phyloP scores from a whole-genome alignment of 192 early-diverging fungal genomes.

The Podila epigama region DNA sequence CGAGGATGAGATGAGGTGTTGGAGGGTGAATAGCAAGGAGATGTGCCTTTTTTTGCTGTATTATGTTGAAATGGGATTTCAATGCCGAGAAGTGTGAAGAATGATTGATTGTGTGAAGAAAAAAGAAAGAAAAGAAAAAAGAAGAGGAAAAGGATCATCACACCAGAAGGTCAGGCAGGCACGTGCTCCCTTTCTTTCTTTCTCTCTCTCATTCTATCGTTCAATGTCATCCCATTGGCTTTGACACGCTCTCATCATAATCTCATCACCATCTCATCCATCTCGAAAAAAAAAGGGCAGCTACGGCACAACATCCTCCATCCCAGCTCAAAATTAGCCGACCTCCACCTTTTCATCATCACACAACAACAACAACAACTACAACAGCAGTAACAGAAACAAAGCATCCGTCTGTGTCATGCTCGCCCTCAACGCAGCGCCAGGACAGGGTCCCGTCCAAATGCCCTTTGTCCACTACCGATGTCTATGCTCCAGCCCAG shows the following conservation, averaged over 20 bases:
- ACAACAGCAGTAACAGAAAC: neutral
- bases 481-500: conserved; percentile 39
- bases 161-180: neutral
- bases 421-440: conserved; percentile 41
- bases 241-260: neutral
- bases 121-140: neutral
- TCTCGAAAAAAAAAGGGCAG: neutral
- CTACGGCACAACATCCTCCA: too few species aligned
- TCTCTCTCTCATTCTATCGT: neutral
- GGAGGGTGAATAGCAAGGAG: neutral
- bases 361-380: neutral
- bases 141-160: neutral
- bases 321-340: too few species aligned
- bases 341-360: neutral
- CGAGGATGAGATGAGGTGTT: neutral
- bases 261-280: neutral
- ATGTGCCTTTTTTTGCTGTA: too few species aligned
- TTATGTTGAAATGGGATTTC: too few species aligned
- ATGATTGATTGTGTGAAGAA: neutral
- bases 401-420: too few species aligned
- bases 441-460: conserved; percentile 19
- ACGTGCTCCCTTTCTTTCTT: neutral
- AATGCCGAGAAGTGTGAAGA: neutral
- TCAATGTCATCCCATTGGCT: too few species aligned
- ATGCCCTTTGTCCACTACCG: conserved; percentile 48